Conservation (phyloP, 306 rosid species). For the Astragalus membranaceus region DNA sequence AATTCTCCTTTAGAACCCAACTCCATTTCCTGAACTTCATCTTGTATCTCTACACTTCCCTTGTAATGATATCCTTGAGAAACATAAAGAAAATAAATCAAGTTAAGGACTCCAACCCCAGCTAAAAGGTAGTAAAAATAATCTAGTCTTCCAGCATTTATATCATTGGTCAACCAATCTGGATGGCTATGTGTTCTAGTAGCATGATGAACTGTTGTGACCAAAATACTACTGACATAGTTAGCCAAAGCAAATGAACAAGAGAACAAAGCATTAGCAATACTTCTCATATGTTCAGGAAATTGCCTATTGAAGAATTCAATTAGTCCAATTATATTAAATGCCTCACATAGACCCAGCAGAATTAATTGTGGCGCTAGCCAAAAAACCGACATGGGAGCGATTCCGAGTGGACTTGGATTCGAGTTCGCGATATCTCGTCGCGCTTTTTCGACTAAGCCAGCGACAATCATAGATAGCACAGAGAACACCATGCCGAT, state of each 20-base stretch:
- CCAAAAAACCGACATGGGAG: constrained; percentile 52
- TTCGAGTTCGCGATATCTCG: constrained; percentile 21
- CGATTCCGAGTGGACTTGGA: constrained; percentile 21
- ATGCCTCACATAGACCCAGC: constrained; percentile 62
- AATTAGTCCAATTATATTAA: constrained; percentile 46
- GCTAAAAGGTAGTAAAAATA: constrained; percentile 58
- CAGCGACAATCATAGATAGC: constrained; percentile 32
- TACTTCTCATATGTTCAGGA: constrained; percentile 64
- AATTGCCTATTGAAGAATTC: constrained; percentile 63
- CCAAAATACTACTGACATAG: constrained; percentile 43
- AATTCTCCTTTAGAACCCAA: constrained; percentile 22
- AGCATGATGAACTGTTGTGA: constrained; percentile 36
- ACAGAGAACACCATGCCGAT: constrained; percentile 31
- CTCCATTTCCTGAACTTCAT: constrained; percentile 33
- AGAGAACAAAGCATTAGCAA: constrained; percentile 53
- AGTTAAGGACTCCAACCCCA: constrained; percentile 38
- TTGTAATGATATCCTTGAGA: constrained; percentile 53
- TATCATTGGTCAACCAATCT: constrained; percentile 63
- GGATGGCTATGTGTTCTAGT: constrained; percentile 23
- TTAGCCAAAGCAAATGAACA: constrained; percentile 49
- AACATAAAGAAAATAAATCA: constrained; percentile 40
- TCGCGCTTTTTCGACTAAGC: constrained; percentile 19
- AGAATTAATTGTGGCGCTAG: constrained; percentile 47
- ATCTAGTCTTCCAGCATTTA: constrained; percentile 63
- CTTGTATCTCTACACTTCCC: constrained; percentile 7